Evolutionary conservation across 106 monocot species (phyloP), one percentile per base, ranked within the genome.

Genomic region (Cymbidium sinense): DNA sequence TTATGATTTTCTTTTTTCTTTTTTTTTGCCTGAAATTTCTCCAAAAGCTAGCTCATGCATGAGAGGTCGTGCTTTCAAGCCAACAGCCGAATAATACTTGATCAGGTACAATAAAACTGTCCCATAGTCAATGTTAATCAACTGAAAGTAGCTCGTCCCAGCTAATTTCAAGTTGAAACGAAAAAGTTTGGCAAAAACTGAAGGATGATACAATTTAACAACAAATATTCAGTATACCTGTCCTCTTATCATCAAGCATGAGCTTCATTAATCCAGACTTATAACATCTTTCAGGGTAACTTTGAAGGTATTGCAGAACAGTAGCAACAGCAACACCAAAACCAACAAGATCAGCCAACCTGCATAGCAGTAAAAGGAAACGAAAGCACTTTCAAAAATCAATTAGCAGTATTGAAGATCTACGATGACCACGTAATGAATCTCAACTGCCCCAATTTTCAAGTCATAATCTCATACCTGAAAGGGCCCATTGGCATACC

Each of bases 401-500:
- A 19, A 13, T 44, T 21, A 64, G 19, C n/a, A 47, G 2, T 25
- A 27, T 67, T 35, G 11, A 52, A 70, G 7, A 37, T 9, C 19
- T 15, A 67, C 34, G 33, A 34, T 41, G 41, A 41, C 41, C 9
- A 39, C 2, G 18, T 10, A 62, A 23, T 62, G 61, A 62, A 11
- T 15, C 61, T 27, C 5, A 62, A 62, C 27, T 62, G 18, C 54
- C n/a, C 54, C 18, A 54, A 54, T n/a, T 20, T 54, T 54, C 18
- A 54, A 54, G 54, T n/a, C 54, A 54, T 5, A 54, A 54, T 10
- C 36, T 75, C 28, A 35, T 83, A 98, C 98, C 98, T 94, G 88
- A 98, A 94, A 64, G 98, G 98, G 25, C 98, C 98, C 98, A 98
- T 98, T 58, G 98, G 98, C 98, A 98, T 98, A 74, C 98, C 98